Percentiles rank a stretch among this genome's conserved stretches.
phyloP scores from a whole-genome alignment of 805 yeast genomes.

The Pichia heedii region DNA sequence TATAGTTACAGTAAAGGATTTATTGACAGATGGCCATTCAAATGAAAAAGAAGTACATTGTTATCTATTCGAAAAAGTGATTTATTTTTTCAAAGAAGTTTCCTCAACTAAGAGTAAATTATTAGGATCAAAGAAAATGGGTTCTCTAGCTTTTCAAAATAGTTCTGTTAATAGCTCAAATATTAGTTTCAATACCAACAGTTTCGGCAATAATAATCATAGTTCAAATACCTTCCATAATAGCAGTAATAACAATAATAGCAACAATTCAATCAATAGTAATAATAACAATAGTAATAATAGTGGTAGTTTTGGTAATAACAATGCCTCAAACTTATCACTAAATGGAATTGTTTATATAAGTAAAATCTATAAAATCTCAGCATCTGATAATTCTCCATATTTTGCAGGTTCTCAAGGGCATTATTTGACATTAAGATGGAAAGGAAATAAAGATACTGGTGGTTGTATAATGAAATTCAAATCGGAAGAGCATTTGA shows the following conservation, averaged over 20 bases:
- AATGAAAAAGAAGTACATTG: slow-evolving; percentile 83
- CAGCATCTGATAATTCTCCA: slow-evolving; percentile 23
- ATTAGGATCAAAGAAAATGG: slow-evolving; percentile 39
- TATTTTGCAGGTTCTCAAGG: slow-evolving; percentile 29
- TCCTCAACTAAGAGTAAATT: slow-evolving; percentile 38
- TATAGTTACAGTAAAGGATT: slow-evolving; percentile 56
- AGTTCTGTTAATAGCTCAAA: neutral
- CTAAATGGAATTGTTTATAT: slow-evolving; percentile 26
- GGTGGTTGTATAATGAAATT: slow-evolving; percentile 80
- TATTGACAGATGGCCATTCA: slow-evolving; percentile 40
- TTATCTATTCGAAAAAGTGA: slow-evolving; percentile 68
- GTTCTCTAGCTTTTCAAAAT: neutral
- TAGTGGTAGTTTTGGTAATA: too few relatives aligned
- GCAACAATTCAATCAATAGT: too few relatives aligned
- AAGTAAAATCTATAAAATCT: slow-evolving; percentile 20
- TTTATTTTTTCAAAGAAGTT: slow-evolving; percentile 57
- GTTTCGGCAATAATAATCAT: neutral
- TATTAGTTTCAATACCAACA: too few relatives aligned
- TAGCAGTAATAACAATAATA: neutral
- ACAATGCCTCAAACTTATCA: slow-evolving; percentile 13
- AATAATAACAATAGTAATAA: too few relatives aligned
- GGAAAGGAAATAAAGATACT: slow-evolving; percentile 82
- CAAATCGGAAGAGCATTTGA: slow-evolving; percentile 72
- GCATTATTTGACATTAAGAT: slow-evolving; percentile 55
- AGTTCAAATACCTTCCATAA: slow-evolving; percentile 14